Evolutionary conservation across 2,329 filamentous ascomycete genomes (phyloP), one percentile per base, ranked within the genome.

Genomic region (Didymella arachidicola): DNA sequence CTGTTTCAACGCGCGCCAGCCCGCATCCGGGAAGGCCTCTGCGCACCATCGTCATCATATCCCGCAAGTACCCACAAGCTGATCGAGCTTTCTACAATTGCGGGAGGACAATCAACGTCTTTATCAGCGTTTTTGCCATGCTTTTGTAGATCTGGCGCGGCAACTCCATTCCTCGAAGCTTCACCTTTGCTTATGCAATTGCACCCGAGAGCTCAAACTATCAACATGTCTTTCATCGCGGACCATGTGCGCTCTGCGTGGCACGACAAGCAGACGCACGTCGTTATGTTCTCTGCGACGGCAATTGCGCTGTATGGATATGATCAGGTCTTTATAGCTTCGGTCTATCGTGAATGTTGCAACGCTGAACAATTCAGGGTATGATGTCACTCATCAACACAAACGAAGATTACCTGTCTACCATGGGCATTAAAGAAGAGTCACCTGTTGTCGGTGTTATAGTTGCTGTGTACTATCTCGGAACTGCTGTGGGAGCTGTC

Each of bases 391-490:
- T 84, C 36, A 83, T 85, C 73, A 85, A 84, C 64, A 84, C 82
- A 1, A 85, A 85, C 61, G 64, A 80, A 47, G 60, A 81, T 63
- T 88, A 88, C 65, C 81, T 88, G 1, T 60, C 71, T 7, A 87
- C 84, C 29, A 87, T 88, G 84, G 79, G 79, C 46, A 84, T 88
- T 34, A 57, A 65, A 7, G 76, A 78, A 61, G 77, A 82, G 30
- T 81, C 80, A 4, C 79, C 83, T 1, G 65, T 87, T 22, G 84
- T 87, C 34, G 85, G 86, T 53, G 78, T 86, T 54, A 85, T 87
- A 53, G 85, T 88, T 16, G 83, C 83, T 2, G 79, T 87, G 29
- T 88, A 87, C 76, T 88, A 88, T 63, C 80, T 88, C 6, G 85
- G 85, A n/a, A 87, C 84, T 64, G 79, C 84, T 3, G 72, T 83